phyloP scores from a whole-genome alignment of 371 early-diverging fungal genomes.

The Mortierella sp. region DNA sequence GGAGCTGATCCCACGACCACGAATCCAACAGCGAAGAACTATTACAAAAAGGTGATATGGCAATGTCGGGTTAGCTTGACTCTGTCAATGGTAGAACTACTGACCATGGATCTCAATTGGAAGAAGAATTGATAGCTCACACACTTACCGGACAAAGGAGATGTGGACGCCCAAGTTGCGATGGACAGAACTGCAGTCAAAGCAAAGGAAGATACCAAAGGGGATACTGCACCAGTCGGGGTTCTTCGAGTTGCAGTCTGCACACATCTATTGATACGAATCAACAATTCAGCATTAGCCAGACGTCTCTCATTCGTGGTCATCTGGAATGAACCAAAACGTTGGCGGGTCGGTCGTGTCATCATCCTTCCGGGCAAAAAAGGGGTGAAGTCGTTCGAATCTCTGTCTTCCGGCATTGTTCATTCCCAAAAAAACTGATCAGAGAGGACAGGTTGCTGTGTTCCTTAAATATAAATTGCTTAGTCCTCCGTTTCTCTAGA shows the following conservation, averaged over 20 bases:
- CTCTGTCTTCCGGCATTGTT: not conserved
- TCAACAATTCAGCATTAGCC: not conserved
- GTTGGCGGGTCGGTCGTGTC: not conserved
- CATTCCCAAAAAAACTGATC: not conserved
- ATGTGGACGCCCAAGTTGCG: conserved; percentile 97
- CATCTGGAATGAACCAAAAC: not conserved
- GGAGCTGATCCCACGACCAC: conserved; percentile 96
- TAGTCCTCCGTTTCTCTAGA: not conserved
- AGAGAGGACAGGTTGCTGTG: not conserved
- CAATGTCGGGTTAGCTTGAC: not conserved
- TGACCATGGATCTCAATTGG: not conserved
- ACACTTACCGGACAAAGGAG: conserved; percentile 90
- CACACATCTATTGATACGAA: conserved; percentile 79
- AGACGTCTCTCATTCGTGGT: not conserved
- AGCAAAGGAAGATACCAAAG: conserved; percentile 97
- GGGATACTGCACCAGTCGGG: conserved; percentile 98
- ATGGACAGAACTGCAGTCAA: conserved; percentile 97
- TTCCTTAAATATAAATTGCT: not conserved
- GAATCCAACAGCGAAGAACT: conserved; percentile 91
- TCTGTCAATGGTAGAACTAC: not conserved
- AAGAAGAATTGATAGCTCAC: not conserved
- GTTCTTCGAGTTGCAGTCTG: conserved; percentile 97
- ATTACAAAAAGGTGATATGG: not conserved
- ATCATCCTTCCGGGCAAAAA: not conserved
- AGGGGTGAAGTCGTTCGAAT: not conserved